Base-by-base conservation (phyloP, 2,329 filamentous ascomycete species). In the Alternaria hordeiaustralica region DNA sequence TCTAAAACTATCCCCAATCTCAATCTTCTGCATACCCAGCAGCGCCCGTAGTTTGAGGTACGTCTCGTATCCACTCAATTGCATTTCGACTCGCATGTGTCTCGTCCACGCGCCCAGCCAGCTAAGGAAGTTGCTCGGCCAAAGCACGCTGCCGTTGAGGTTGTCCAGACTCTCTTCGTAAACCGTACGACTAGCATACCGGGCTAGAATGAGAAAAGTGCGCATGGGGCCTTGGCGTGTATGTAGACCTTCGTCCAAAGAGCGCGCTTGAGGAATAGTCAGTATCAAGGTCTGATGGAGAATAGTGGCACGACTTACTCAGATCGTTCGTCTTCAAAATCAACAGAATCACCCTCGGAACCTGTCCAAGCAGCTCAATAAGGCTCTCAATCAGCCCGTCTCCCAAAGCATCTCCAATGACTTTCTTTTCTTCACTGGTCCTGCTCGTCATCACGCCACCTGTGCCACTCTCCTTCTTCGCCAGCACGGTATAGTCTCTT, bases 271-370 rank as follows among this genome's bases (percentile, higher is more conserved):
- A 55, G 8, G 63, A 57, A 26, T 15, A 44, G 62, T 74, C 55
- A 72, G 65, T 46, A 18, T 21, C 11, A 10, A 28, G 56, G 21
- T 20, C 21, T 45, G 5, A 25, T 36, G 5, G 13, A 21, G 6
- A 9, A 4, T 33, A 9, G 6, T 4, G 49, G n/a, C 23, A 20
- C n/a, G 41, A 81, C 85, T 76, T 81, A 87, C 85, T 99, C 43
- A 99, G 84, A 81, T 99, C 96, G 78, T 99, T 99, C 3, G 96
- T 99, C 83, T 99, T 99, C 66, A 99, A 86, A 70, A 99, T 98
- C 26, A 99, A 85, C 12, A 99, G 86, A 58, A 99, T 97, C 68
- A 99, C 93, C 47, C 94, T 86, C 1, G 96, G 96, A 7, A 99
- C 94, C 72, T 93, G 89, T 51, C 93, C 93, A 6, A 99, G 87